Conservation (phyloP, 441 rosid genomes). For the Capsella rubella region DNA sequence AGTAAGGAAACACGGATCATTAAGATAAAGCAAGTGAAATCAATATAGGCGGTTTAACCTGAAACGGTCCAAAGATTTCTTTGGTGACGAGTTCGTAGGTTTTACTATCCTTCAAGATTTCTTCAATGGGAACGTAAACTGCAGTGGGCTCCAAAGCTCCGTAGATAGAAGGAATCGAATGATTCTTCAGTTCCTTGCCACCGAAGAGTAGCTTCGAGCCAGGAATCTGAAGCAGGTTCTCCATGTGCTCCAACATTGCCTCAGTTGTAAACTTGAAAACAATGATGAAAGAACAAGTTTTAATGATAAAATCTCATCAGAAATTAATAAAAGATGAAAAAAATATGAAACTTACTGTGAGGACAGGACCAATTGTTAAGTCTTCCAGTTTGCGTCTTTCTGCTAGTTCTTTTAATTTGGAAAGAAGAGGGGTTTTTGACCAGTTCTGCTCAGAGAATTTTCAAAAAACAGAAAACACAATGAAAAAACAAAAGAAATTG, state of each 20-base stretch:
- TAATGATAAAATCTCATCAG: constrained; percentile 17
- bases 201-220: constrained; percentile 95
- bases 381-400: constrained; percentile 92
- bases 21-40: neutral
- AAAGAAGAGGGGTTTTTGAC: constrained; percentile 67
- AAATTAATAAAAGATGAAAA: constrained; percentile 1
- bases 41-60: constrained; percentile 52
- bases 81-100: constrained; percentile 79
- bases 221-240: constrained; percentile 77
- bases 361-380: constrained; percentile 91
- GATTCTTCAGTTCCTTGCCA: constrained; percentile 76
- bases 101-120: constrained; percentile 68
- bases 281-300: neutral
- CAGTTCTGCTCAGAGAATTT: constrained; percentile 66
- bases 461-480: neutral
- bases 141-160: constrained; percentile 97
- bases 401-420: constrained; percentile 81
- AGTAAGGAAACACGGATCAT: neutral
- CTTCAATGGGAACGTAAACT: constrained; percentile 84
- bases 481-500: constrained; percentile 21
- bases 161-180: constrained; percentile 86
- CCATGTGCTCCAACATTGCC: constrained; percentile 83
- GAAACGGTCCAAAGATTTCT: constrained; percentile 97
- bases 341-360: constrained; percentile 73
- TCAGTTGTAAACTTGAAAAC: constrained; percentile 74